Conservation (phyloP, 2,329 filamentous ascomycete genomes). For the Chaetomiaceae sp. region DNA sequence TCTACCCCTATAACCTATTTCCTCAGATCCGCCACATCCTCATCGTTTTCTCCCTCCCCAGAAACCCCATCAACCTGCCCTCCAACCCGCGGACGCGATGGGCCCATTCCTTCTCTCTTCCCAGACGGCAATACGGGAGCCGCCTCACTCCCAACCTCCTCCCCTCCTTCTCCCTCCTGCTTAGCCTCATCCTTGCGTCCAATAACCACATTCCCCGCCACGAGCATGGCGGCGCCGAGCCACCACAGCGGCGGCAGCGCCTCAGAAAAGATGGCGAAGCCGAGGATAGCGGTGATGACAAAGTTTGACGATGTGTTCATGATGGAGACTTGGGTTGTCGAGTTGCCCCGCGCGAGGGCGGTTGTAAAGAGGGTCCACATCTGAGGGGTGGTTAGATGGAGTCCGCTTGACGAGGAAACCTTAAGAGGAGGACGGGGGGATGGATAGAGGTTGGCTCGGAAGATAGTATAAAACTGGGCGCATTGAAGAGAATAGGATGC, state of each 20-base stretch:
- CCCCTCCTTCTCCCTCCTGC: slow-evolving; percentile 15
- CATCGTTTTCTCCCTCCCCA: slow-evolving; percentile 20
- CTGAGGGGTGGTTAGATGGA: slow-evolving; percentile 28
- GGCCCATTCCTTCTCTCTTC: slow-evolving; percentile 26
- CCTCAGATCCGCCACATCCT: slow-evolving; percentile 28
- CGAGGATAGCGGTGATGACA: slow-evolving; percentile 69
- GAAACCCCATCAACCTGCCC: slow-evolving; percentile 13
- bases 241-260: slow-evolving; percentile 70
- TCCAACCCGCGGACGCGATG: slow-evolving; percentile 31
- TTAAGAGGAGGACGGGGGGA: no score
- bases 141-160: slow-evolving; percentile 8
- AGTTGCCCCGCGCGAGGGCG: slow-evolving; percentile 68
- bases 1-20: no score
- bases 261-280: slow-evolving; percentile 67
- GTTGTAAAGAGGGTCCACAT: slow-evolving; percentile 85
- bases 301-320: slow-evolving; percentile 83
- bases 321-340: slow-evolving; percentile 74
- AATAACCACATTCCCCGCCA: slow-evolving; percentile 74
- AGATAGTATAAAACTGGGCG: no score
- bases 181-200: slow-evolving; percentile 56
- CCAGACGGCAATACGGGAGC: slow-evolving; percentile 6
- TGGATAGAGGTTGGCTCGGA: no score
- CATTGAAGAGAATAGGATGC: no score
- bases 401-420: no score
- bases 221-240: slow-evolving; percentile 65